Percentiles rank a stretch among this genome's conserved stretches.
phyloP scores from a whole-genome alignment of 352 stramenopile species.

The Phytophthora macrochlamydospora region DNA sequence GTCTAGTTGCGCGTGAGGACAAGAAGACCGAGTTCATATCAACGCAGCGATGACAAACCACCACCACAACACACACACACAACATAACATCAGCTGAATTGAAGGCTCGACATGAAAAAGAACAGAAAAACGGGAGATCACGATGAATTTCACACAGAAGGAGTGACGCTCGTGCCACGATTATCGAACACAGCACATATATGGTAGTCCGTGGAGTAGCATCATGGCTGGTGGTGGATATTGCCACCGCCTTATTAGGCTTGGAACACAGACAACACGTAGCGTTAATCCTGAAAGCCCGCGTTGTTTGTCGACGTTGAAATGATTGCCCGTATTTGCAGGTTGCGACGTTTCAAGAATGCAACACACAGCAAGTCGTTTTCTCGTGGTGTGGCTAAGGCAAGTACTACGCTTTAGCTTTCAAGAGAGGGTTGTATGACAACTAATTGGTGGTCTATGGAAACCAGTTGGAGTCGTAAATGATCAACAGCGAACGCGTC shows the following conservation, averaged over 20 bases:
- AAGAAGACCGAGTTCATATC: neutral
- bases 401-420: neutral
- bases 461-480: constrained; percentile 1
- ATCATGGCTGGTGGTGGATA: constrained; percentile 8
- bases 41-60: neutral
- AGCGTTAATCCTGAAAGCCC: constrained; percentile 21
- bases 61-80: constrained; percentile 17
- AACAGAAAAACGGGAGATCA: constrained; percentile 19
- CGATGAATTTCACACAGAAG: constrained; percentile 9
- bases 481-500: constrained; percentile 10
- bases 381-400: neutral
- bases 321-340: constrained; percentile 11
- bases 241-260: constrained; percentile 16
- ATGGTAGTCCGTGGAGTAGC: constrained; percentile 20
- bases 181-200: constrained; percentile 26
- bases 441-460: neutral
- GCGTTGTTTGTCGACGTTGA: constrained; percentile 4
- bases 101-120: constrained; percentile 27
- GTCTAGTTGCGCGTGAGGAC: neutral
- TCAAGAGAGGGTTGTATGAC: neutral
- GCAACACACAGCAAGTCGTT: neutral
- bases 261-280: constrained; percentile 23
- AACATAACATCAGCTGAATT: constrained; percentile 18
- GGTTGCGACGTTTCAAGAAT: constrained; percentile 24
- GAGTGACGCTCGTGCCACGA: constrained; percentile 8